These are phyloP conservation scores for Volvariella volvacea DNA, from an alignment of 1,284 basidiomycete species.

Conservation along the genomic window DNA sequence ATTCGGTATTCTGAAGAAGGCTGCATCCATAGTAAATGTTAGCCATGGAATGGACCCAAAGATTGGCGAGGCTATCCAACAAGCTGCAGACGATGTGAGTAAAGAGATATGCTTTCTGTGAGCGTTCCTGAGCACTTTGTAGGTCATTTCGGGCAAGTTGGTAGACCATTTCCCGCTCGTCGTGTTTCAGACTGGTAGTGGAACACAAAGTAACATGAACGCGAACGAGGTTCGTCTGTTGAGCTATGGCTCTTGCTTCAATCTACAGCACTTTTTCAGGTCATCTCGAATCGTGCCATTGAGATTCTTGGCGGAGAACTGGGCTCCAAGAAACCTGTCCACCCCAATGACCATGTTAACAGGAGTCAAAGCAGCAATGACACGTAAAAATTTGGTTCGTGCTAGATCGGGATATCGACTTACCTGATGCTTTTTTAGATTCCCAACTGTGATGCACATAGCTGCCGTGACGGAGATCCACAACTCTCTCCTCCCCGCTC, in stretches of 20 bases:
- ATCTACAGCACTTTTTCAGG: slow-evolving; percentile 36
- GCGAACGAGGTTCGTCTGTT: slow-evolving; percentile 74
- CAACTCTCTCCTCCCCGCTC: slow-evolving; percentile 77
- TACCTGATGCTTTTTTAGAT: slow-evolving; percentile 43
- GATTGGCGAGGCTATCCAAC: slow-evolving; percentile 84
- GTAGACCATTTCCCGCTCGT: slow-evolving; percentile 96
- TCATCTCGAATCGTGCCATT: slow-evolving; percentile 98
- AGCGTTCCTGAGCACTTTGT: slow-evolving; percentile 2
- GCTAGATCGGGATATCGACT: background rate
- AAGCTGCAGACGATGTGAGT: slow-evolving; percentile 89
- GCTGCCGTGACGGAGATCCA: slow-evolving; percentile 91
- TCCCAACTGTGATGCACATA: slow-evolving; percentile 99
- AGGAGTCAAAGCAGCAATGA: slow-evolving; percentile 99
- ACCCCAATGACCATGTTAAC: slow-evolving; percentile 99
- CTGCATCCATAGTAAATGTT: slow-evolving; percentile 89
- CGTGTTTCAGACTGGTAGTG: slow-evolving; percentile 98
- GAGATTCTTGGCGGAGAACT: slow-evolving; percentile 94
- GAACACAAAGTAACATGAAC: slow-evolving; percentile 99
- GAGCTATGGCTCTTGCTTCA: background rate
- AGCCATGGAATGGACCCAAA: slow-evolving; percentile 89
- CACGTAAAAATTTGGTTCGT: slow-evolving; percentile 49
- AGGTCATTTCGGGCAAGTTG: slow-evolving; percentile 96
- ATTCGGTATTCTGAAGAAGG: slow-evolving; percentile 97
- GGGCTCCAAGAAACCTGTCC: slow-evolving; percentile 95
- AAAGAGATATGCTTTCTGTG: background rate